Base-by-base conservation (phyloP, 192 early-diverging fungal species). In the Coemansia sp. region DNA sequence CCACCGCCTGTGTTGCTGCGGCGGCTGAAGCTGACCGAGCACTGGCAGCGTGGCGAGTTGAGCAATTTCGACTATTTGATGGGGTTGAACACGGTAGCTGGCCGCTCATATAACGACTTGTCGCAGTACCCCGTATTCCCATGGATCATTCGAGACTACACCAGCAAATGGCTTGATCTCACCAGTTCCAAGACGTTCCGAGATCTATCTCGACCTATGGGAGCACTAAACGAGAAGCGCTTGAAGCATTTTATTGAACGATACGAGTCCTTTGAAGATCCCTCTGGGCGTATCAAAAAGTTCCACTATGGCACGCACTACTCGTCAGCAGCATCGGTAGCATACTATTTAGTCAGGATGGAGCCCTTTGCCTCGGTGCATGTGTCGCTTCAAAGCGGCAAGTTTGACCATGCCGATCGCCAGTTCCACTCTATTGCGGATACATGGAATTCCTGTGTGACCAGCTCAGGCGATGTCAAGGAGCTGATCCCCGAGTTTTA, bases 241-340 rank as follows among this genome's bases (percentile, higher is more conserved):
- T 47, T 76, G 43, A 31, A 41, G 2, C 66, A 69, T 15, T 67
- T 71, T 59, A 56, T 83, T 15, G 84, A 86, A 55, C 60, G 85
- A 10, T 84, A 80, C 67, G 59, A 81, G 54, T 56, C 76, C 5
- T 86, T 85, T 60, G 85, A 86, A 60, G 86, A 88, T 51, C 86
- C 86, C 1, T 52, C 56, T 6, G 77, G 82, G 18, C 71, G 53
- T 10, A 66, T 81, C 47, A 76, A 80, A 45, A 78, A 78, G 39
- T 95, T 94, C 71, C 90, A 93, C 49, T 97, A 97, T 65, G 95
- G 93, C n/a, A 94, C 93, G 9, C 95, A 97, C 64, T 97, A 97
- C 68, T 93, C 91, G 1, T 96, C 92, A 6, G 89, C 95, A 1
- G 90, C 90, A 71, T 85, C 90, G 41, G 92, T 94, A 2, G 85